A percentile compares a stretch with the other conserved stretches of the same genome.
These are phyloP conservation scores for Cystobasidiaceae sp. DNA, from an alignment of 1,284 basidiomycete species.

Conservation along the genomic window DNA sequence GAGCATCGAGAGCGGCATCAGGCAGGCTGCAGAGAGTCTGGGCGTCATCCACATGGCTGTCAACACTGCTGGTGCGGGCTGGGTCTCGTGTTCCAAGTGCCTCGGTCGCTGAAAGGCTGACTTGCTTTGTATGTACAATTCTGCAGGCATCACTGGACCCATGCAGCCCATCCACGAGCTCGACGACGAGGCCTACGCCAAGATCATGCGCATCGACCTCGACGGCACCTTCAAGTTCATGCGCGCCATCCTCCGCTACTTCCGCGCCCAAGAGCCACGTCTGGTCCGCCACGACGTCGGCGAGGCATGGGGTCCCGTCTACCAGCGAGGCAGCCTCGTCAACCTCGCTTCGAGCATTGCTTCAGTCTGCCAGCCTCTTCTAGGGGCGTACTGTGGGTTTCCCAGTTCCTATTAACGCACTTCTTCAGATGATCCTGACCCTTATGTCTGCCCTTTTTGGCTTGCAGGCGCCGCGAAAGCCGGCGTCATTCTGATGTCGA, in stretches of 20 bases:
- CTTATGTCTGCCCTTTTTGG: neutral
- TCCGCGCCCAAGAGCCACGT: neutral
- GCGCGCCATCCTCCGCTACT: neutral
- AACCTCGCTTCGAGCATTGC: neutral
- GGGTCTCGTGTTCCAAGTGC: neutral
- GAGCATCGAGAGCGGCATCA: neutral
- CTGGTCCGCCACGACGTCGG: neutral
- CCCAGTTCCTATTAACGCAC: neutral
- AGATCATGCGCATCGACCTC: neutral
- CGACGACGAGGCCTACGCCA: neutral
- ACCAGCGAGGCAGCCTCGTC: slow-evolving; percentile 1
- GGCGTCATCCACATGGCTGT: slow-evolving; percentile 2
- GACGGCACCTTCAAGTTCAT: neutral
- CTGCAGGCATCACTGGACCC: neutral
- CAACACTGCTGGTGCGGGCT: neutral
- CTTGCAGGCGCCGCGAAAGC: neutral
- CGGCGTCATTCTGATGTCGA: neutral
- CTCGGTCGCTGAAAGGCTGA: neutral
- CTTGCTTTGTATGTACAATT: neutral
- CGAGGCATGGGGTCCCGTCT: neutral
- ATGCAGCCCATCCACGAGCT: neutral
- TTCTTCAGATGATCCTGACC: neutral
- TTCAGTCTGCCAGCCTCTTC: neutral
- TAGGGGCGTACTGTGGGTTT: neutral
- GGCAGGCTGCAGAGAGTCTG: neutral